Evolutionary conservation across 2,329 filamentous ascomycete genomes (phyloP), one percentile per base, ranked within the genome.

Genomic region (Cladosporium sphaerospermum): DNA sequence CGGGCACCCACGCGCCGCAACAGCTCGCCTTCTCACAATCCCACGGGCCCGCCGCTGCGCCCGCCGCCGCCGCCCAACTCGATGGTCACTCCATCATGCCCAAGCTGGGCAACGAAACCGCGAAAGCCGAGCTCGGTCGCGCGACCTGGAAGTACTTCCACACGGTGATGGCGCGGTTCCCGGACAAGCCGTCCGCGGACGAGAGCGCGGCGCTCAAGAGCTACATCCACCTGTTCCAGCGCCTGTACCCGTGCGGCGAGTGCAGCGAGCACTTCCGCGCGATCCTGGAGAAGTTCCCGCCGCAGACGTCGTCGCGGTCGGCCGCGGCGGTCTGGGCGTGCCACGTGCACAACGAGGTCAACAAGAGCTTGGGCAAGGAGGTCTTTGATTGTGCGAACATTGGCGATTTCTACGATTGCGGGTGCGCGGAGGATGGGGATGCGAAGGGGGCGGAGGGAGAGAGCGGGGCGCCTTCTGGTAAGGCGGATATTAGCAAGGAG

Each of bases 61-160:
- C 48, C 55, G 55, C 62, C 44, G 53, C 56, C 46, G 54, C 56
- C 57, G 54, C 53, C 43, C 59, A 36, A 57, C 64, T 89, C 18
- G 76, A 78, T 14, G 87, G 86, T 53, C 82, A 82, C 52, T 84
- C 83, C 3, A 92, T 90, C 63, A 88, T 88, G 47, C 85, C 87
- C 1, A 90, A 89, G 71, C 75, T 93, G 50, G 88, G 88, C 65
- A 93, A 93, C 71, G 87, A 85, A 56, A 93, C 88, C 6, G 75
- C 82, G 51, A 93, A 92, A 68, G 82, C 79, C 56, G 82, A 85
- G 67, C 73, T 85, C 28, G 82, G 82, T 56, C 77, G 82, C 56
- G 79, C 82, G 53, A 78, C 81, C 34, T 85, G 82, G 82, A 83
- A 83, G 62, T 75, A 83, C 58, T 75, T 85, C 58, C 82, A 85